Percentiles rank a stretch among this genome's conserved stretches.
Evolutionary conservation across 257 asterid species (phyloP).

Genomic region (Henckelia pumila): DNA sequence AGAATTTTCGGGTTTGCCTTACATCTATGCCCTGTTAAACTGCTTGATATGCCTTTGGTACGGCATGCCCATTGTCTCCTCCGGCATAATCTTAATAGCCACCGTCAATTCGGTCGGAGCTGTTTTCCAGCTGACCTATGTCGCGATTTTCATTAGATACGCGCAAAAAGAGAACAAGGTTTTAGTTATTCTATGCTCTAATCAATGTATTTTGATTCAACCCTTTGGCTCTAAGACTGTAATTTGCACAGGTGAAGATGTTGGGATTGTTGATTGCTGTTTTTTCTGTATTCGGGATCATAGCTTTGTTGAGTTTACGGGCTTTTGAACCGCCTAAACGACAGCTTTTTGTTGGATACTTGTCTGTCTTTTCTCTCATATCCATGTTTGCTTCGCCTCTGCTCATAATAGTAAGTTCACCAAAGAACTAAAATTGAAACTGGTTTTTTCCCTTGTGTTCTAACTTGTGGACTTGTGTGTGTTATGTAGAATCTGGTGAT

Average conservation of each 20-base stretch:
- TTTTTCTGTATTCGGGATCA: slow-evolving; percentile 34
- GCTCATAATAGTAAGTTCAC: slow-evolving; percentile 47
- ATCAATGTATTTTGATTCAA: neutral
- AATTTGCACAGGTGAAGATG: slow-evolving; percentile 43
- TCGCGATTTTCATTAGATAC: slow-evolving; percentile 32
- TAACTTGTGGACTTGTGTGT: neutral
- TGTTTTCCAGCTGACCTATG: slow-evolving; percentile 37
- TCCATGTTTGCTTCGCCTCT: slow-evolving; percentile 70
- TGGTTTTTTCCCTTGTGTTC: neutral
- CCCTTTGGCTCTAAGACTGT: neutral
- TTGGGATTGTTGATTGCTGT: slow-evolving; percentile 45
- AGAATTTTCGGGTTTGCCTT: slow-evolving; percentile 51
- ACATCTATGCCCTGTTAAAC: slow-evolving; percentile 45
- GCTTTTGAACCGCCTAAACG: slow-evolving; percentile 31
- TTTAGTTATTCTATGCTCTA: neutral
- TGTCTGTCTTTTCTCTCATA: slow-evolving; percentile 56
- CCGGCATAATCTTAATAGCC: slow-evolving; percentile 40
- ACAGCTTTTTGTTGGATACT: slow-evolving; percentile 46
- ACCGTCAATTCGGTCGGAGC: slow-evolving; percentile 46
- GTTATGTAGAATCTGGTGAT: slow-evolving; percentile 73
- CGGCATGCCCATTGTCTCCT: slow-evolving; percentile 44
- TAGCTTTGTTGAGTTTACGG: slow-evolving; percentile 46
- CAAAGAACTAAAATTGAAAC: neutral
- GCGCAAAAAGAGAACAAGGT: slow-evolving; percentile 38
- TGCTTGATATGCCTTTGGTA: slow-evolving; percentile 54